Evolutionary conservation across 2,329 filamentous ascomycete genomes (phyloP).

Genomic region (Epichloe hybrida): DNA sequence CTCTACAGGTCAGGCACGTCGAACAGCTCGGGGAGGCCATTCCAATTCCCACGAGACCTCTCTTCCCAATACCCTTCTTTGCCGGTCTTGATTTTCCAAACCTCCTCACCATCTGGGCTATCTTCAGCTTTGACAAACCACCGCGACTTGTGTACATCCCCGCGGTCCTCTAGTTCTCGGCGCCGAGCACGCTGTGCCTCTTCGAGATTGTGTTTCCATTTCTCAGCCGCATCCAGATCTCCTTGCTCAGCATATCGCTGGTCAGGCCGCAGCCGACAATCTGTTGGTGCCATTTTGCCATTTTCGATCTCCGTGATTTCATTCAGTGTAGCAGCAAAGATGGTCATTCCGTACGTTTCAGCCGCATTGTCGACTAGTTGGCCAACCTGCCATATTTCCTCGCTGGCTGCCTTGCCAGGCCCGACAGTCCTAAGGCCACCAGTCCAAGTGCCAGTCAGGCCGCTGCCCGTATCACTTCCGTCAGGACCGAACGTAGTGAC

Average conservation of each 20-base stretch:
- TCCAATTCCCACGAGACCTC: slow-evolving; percentile 55
- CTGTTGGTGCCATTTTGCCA: slow-evolving; percentile 62
- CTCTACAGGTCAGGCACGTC: slow-evolving; percentile 15
- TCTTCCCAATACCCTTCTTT: slow-evolving; percentile 90
- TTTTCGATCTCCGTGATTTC: slow-evolving; percentile 73
- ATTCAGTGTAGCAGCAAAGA: slow-evolving; percentile 76
- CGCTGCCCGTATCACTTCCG: slow-evolving; percentile 51
- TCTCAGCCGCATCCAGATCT: slow-evolving; percentile 71
- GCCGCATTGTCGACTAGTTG: slow-evolving; percentile 64
- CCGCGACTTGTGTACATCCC: slow-evolving; percentile 57
- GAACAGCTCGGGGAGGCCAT: slow-evolving; percentile 39
- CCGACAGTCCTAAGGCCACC: slow-evolving; percentile 52
- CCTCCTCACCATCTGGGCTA: slow-evolving; percentile 45
- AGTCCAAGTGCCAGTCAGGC: slow-evolving; percentile 78
- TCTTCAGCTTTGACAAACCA: slow-evolving; percentile 73
- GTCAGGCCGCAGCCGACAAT: slow-evolving; percentile 73
- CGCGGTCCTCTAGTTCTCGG: slow-evolving; percentile 59
- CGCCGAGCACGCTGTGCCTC: slow-evolving; percentile 70
- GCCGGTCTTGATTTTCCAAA: slow-evolving; percentile 64
- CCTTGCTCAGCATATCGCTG: slow-evolving; percentile 76
- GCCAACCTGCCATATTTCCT: slow-evolving; percentile 68
- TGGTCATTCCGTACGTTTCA: slow-evolving; percentile 76
- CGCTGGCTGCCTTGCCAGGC: slow-evolving; percentile 44
- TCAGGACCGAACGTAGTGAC: slow-evolving; percentile 58
- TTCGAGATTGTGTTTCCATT: slow-evolving; percentile 68